Conservation (phyloP, 768 basidiomycete genomes). For the Rhodosporidiobolus odoratus region DNA sequence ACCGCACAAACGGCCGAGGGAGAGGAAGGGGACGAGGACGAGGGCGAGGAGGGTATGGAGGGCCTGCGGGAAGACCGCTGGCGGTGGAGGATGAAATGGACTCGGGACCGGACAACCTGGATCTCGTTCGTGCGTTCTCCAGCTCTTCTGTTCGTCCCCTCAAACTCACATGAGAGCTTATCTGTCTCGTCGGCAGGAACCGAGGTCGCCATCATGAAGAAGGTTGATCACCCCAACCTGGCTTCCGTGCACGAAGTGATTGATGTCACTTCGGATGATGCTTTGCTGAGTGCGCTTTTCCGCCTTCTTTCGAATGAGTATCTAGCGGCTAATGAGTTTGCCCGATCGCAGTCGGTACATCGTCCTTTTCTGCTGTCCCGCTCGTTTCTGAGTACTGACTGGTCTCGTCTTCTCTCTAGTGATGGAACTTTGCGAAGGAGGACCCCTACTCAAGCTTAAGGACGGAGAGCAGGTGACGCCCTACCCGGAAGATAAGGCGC, state of each 20-base stretch:
- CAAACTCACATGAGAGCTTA: neutral
- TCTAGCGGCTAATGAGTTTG: neutral
- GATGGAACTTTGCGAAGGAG: constrained; percentile 37
- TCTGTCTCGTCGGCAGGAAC: neutral
- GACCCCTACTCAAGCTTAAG: constrained; percentile 28
- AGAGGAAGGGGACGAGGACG: constrained; percentile 16
- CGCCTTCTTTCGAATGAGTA: neutral
- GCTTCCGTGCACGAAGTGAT: constrained; percentile 37
- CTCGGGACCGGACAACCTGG: constrained; percentile 31
- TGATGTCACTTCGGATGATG: constrained; percentile 40
- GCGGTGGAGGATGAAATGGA: constrained; percentile 7
- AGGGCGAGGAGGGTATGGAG: constrained; percentile 2
- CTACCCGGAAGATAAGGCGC: constrained; percentile 32
- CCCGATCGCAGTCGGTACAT: constrained; percentile 5
- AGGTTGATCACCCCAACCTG: constrained; percentile 39
- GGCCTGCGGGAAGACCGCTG: neutral
- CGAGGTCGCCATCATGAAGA: constrained; percentile 39
- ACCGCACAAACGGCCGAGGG: neutral
- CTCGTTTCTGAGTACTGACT: neutral
- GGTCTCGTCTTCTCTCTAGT: neutral
- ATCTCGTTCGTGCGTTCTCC: constrained; percentile 22
- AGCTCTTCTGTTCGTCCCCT: fast-evolving
- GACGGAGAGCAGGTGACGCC: constrained; percentile 27
- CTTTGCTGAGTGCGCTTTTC: constrained; percentile 31
- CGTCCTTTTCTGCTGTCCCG: neutral